These are phyloP conservation scores for Dalbergia oliveri DNA, from an alignment of 306 rosid species.

Conservation along the genomic window DNA sequence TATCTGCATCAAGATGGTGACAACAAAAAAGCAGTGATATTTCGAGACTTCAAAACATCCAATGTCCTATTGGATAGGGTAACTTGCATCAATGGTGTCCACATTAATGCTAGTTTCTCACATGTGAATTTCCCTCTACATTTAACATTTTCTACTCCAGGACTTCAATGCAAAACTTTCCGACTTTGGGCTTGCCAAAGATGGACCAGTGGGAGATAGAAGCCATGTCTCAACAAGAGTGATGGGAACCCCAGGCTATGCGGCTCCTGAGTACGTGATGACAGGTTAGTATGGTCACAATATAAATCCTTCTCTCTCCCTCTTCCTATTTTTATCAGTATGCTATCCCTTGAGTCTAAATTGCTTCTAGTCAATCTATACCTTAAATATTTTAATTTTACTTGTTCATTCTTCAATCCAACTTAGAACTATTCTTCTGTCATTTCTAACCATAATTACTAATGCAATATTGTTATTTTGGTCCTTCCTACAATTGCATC, in stretches of 20 bases:
- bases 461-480: no score
- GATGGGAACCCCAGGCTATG: constrained; percentile 74
- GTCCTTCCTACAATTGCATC: no score
- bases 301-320: not conserved
- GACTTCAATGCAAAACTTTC: constrained; percentile 73
- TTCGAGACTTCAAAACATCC: constrained; percentile 74
- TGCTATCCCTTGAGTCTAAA: not conserved
- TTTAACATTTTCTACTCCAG: constrained; percentile 48
- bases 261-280: constrained; percentile 72
- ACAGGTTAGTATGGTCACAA: constrained; percentile 61
- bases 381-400: no score
- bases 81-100: not conserved
- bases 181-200: constrained; percentile 75
- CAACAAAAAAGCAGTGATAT: constrained; percentile 55
- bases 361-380: not conserved
- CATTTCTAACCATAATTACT: no score
- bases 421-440: no score
- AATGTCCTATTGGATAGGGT: constrained; percentile 69
- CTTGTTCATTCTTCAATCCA: no score
- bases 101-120: not conserved
- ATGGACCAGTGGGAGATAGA: constrained; percentile 68
- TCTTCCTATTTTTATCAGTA: not conserved
- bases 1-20: constrained; percentile 71
- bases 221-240: constrained; percentile 72
- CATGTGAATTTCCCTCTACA: not conserved